phyloP scores from a whole-genome alignment of 495 filamentous ascomycete species.

The Podospora tetraspora region DNA sequence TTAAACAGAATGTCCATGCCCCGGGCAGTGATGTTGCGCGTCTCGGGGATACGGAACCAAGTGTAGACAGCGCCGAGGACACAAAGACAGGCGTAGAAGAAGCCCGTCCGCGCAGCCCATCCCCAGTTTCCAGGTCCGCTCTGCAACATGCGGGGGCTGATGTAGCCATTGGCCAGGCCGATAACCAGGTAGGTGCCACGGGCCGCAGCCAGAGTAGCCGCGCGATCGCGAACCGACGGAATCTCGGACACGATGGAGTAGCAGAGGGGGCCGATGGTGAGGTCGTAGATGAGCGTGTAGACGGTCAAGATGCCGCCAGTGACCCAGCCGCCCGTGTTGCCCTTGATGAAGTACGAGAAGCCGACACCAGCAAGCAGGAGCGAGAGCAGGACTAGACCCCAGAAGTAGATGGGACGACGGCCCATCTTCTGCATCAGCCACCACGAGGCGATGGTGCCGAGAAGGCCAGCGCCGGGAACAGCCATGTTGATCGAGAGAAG shows the following conservation, averaged over 20 bases:
- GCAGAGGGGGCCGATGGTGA: slow-evolving; percentile 55
- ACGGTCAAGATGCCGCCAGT: slow-evolving; percentile 50
- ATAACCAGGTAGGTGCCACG: slow-evolving; percentile 53
- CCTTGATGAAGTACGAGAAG: slow-evolving; percentile 23
- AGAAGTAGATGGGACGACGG: slow-evolving; percentile 48
- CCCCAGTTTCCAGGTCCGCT: slow-evolving; percentile 42
- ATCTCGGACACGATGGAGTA: slow-evolving; percentile 58
- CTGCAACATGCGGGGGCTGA: slow-evolving; percentile 46
- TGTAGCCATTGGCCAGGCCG: slow-evolving; percentile 39
- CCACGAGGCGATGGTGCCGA: slow-evolving; percentile 51
- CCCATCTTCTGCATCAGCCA: slow-evolving; percentile 46
- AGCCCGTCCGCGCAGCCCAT: slow-evolving; percentile 48
- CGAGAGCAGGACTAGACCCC: slow-evolving; percentile 42
- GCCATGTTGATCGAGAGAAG: slow-evolving; percentile 47
- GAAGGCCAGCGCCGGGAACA: slow-evolving; percentile 42
- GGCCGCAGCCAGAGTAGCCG: slow-evolving; percentile 51
- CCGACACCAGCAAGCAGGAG: slow-evolving; percentile 34
- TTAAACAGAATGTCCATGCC: slow-evolving; percentile 58
- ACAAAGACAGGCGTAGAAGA: slow-evolving; percentile 53
- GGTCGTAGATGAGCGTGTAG: slow-evolving; percentile 48
- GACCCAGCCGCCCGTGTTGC: slow-evolving; percentile 34
- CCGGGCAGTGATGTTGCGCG: slow-evolving; percentile 45
- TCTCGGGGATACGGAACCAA: slow-evolving; percentile 40
- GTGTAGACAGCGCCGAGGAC: slow-evolving; percentile 40
- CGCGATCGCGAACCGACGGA: slow-evolving; percentile 47